phyloP scores from a whole-genome alignment of 768 basidiomycete genomes.

The Tricholoma flavovirens region DNA sequence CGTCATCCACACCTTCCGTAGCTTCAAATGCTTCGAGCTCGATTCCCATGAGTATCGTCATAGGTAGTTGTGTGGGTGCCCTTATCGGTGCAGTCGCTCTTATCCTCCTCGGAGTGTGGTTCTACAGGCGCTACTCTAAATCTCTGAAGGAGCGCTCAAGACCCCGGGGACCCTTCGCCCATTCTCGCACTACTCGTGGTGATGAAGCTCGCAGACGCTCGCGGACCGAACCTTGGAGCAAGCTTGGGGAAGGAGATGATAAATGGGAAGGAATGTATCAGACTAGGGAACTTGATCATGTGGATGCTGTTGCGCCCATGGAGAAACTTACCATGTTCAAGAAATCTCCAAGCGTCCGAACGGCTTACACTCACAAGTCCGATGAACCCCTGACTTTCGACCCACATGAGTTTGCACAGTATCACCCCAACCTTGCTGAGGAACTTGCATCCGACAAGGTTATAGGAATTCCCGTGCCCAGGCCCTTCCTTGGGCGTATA shows the following conservation, averaged over 20 bases:
- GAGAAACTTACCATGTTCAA: conserved; percentile 66
- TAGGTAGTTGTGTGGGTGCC: conserved; percentile 60
- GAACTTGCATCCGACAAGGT: conserved; percentile 39
- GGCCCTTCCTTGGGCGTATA: conserved; percentile 39
- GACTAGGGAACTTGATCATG: conserved; percentile 29
- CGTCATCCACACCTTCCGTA: conserved; percentile 13
- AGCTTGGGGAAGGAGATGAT: conserved; percentile 47
- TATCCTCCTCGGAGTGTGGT: conserved; percentile 46
- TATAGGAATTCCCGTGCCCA: conserved; percentile 28
- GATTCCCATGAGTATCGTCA: conserved; percentile 47
- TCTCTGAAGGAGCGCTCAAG: conserved; percentile 29
- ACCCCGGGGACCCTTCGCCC: conserved; percentile 24
- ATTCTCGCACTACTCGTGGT: conserved; percentile 31
- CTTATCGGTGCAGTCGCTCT: conserved; percentile 49
- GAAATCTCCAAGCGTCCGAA: conserved; percentile 51
- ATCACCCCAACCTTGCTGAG: conserved; percentile 48
- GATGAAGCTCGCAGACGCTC: conserved; percentile 41
- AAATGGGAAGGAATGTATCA: conserved; percentile 41
- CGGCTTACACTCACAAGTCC: conserved; percentile 45
- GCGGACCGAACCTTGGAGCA: conserved; percentile 51
- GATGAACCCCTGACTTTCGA: conserved; percentile 36
- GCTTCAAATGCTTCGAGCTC: conserved; percentile 22
- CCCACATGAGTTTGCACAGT: conserved; percentile 50
- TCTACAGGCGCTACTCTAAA: conserved; percentile 45
- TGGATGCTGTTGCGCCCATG: conserved; percentile 43